Evolutionary conservation across 176 grass and related monocot species (phyloP).

Genomic region (Oropetium thomaeum): DNA sequence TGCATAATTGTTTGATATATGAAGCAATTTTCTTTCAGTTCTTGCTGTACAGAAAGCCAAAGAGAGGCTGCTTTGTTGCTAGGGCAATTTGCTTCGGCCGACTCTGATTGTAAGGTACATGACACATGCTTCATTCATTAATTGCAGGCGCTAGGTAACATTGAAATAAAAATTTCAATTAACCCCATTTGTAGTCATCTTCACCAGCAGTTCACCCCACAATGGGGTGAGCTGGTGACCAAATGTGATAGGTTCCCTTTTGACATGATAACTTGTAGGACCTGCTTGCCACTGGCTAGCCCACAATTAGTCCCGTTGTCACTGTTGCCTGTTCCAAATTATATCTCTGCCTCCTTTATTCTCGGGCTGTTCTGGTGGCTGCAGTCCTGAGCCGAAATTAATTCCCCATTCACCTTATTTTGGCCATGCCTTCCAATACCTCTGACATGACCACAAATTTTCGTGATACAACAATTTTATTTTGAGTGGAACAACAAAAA

Average conservation of each 20-base stretch:
- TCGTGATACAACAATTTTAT: neutral
- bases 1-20: slow-evolving; percentile 25
- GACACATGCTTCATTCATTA: slow-evolving; percentile 21
- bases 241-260: neutral
- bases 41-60: slow-evolving; percentile 97
- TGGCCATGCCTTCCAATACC: neutral
- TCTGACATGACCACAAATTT: neutral
- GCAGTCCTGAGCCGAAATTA: neutral
- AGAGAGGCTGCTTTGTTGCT: slow-evolving; percentile 97
- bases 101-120: slow-evolving; percentile 94
- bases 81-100: slow-evolving; percentile 97
- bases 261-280: neutral
- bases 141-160: neutral
- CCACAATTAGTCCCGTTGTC: neutral
- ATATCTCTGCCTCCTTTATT: neutral
- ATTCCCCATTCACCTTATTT: neutral
- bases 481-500: neutral
- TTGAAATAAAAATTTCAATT: neutral
- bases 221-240: neutral
- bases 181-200: neutral
- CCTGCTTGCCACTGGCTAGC: neutral
- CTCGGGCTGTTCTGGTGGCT: neutral
- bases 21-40: slow-evolving; percentile 48
- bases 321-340: neutral
- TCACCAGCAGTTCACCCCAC: too few relatives aligned